A percentile compares a stretch with the other conserved stretches of the same genome.
Conservation (phyloP, 495 filamentous ascomycete genomes). For the Xylaria telfairii region DNA sequence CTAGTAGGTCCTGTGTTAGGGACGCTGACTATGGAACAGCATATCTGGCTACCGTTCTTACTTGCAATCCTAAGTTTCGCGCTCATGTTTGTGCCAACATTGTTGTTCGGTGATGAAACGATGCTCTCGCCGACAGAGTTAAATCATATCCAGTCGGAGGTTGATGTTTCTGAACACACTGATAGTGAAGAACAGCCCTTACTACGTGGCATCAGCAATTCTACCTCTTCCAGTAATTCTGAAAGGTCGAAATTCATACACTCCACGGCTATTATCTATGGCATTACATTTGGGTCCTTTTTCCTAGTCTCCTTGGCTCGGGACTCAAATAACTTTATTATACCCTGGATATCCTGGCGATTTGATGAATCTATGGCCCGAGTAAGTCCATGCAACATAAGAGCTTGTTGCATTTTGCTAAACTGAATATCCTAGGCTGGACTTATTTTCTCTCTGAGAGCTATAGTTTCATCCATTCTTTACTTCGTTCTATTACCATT, state of each 20-base stretch:
- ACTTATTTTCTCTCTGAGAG: slow-evolving; percentile 11
- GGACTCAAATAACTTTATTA: slow-evolving; percentile 15
- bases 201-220: background rate
- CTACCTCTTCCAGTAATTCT: background rate
- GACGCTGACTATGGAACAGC: slow-evolving; percentile 11
- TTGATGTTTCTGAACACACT: background rate
- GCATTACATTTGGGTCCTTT: slow-evolving; percentile 9
- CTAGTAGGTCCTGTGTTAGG: slow-evolving; percentile 4
- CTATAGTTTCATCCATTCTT: slow-evolving; percentile 7
- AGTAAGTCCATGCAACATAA: background rate
- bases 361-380: slow-evolving; percentile 13
- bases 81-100: slow-evolving; percentile 12
- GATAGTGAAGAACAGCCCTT: slow-evolving; percentile 3
- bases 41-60: slow-evolving; percentile 13
- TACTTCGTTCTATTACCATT: slow-evolving; percentile 11
- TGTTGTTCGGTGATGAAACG: background rate
- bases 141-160: background rate
- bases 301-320: slow-evolving; percentile 12
- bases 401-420: background rate
- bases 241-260: background rate
- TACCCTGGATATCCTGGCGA: slow-evolving; percentile 19
- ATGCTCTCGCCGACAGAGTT: background rate
- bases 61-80: slow-evolving; percentile 5
- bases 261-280: background rate
- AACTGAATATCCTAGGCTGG: slow-evolving; percentile 4